Base-by-base conservation (phyloP, 768 basidiomycete species). In the Mycena alexandri region DNA sequence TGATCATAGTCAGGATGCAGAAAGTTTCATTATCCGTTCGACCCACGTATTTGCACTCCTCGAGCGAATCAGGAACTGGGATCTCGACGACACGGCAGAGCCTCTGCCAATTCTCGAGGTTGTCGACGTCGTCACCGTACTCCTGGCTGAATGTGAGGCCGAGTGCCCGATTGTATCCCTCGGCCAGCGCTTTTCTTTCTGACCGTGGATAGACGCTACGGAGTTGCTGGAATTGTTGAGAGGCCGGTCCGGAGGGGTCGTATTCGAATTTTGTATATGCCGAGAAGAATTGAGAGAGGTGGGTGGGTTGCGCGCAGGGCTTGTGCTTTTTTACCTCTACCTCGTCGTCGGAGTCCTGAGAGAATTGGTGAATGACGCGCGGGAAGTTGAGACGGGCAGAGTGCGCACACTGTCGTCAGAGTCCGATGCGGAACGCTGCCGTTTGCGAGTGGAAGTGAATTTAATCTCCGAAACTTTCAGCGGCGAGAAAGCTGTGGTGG, bases 1-100 rank as follows among this genome's bases (percentile, higher is more conserved):
- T 29, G 3, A 29, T 29, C 19, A 22, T 13, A 43, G 17, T 19
- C 13, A 29, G n/a, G n/a, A 21, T 25, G 51, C 29, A 13, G 10
- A 1, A 5, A 29, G 12, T 21, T 42, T 22, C 12, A 19, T 21
- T n/a, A 14, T 42, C 9, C 11, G 11, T 47, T 8, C 36, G 17
- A 73, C 76, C 34, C 63, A 80, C 80, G 52, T 59, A 38, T 56
- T 70, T 70, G 52, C 79, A 80, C n/a, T 53, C 74, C 14, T 65
- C 36, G 21, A 79, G 44, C 0, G 50, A 72, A 3, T 72, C 68
- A 1, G 80, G 79, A 6, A 61, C 17, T 16, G 65, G 65, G 17
- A 67, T 43, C 44, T 53, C 54, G 33, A 61, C 64, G 16, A 25
- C 47, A 14, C 52, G 58, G 42, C 61, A 72, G 34, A 67, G 68